Conservation (phyloP, 2,329 filamentous ascomycete species). For the Aspergillus tamarii region DNA sequence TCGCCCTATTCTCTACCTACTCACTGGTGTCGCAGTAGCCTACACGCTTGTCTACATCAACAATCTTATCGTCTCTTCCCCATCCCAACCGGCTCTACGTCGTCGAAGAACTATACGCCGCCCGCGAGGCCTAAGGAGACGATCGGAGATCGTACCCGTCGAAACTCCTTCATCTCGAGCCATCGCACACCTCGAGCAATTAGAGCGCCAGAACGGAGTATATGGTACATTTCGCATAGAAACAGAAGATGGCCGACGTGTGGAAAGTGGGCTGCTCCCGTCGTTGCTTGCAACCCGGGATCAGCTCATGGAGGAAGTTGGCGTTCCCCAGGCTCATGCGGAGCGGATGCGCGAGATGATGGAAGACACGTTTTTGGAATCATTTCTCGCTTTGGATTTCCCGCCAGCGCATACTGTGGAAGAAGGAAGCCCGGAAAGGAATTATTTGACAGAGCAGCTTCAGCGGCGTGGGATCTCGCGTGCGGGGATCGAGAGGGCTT, state of each 20-base stretch:
- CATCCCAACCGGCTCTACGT: conserved; percentile 35
- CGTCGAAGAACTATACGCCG: conserved; percentile 46
- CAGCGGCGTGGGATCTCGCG: conserved; percentile 44
- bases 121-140: conserved; percentile 30
- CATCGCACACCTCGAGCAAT: conserved; percentile 43
- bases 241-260: conserved; percentile 44
- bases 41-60: conserved; percentile 47
- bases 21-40: conserved; percentile 45
- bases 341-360: conserved; percentile 48
- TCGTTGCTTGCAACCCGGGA: conserved; percentile 46
- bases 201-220: conserved; percentile 45
- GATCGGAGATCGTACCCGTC: conserved; percentile 24
- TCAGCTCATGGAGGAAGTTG: conserved; percentile 46
- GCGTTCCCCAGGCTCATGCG: conserved; percentile 41
- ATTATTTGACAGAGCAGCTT: conserved; percentile 43
- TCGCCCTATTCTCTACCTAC: conserved; percentile 45
- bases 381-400: conserved; percentile 47
- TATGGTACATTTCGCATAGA: conserved; percentile 49
- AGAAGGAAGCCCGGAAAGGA: conserved; percentile 37
- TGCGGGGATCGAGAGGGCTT: conserved; percentile 39
- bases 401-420: conserved; percentile 39
- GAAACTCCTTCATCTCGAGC: conserved; percentile 42
- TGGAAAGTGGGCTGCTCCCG: conserved; percentile 47
- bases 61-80: conserved; percentile 31
- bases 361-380: conserved; percentile 48